Conservation (phyloP, 768 basidiomycete genomes). For the Termitomyces sp. region DNA sequence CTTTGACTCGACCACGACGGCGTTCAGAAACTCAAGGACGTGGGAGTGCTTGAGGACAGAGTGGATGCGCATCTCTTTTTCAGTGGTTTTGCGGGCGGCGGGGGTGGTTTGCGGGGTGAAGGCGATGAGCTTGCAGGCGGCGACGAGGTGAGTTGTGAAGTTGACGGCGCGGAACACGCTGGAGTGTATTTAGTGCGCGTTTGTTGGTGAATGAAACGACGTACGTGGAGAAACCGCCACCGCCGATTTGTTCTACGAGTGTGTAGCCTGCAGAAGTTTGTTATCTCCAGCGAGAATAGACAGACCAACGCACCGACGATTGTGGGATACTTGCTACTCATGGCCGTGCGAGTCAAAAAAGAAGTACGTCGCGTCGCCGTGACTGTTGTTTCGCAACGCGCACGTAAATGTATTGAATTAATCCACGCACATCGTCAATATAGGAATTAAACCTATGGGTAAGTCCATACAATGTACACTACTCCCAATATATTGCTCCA, state of each 20-base stretch:
- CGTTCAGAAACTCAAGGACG: slow-evolving; percentile 81
- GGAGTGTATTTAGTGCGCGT: not conserved
- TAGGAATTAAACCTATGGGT: no score
- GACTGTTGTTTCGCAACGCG: no score
- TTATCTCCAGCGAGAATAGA: not conserved
- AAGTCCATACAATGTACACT: no score
- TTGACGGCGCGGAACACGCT: slow-evolving; percentile 87
- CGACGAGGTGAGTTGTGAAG: slow-evolving; percentile 55
- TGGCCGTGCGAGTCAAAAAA: not conserved
- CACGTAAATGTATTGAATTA: no score
- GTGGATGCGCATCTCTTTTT: slow-evolving; percentile 93
- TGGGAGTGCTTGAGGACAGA: slow-evolving; percentile 70
- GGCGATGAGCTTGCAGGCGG: slow-evolving; percentile 82
- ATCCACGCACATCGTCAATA: no score
- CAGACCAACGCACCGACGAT: slow-evolving; percentile 28
- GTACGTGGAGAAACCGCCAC: slow-evolving; percentile 86
- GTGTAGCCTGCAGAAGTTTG: slow-evolving; percentile 49
- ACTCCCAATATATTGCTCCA: no score
- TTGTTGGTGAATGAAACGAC: no score
- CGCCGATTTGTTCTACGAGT: slow-evolving; percentile 73
- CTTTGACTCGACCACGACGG: slow-evolving; percentile 65
- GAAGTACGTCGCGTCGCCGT: not conserved
- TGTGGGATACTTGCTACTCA: slow-evolving; percentile 31
- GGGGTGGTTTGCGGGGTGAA: slow-evolving; percentile 58
- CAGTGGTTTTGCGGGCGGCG: slow-evolving; percentile 69